phyloP scores from a whole-genome alignment of 139 green algal genomes.

The Asterochloris sp. region DNA sequence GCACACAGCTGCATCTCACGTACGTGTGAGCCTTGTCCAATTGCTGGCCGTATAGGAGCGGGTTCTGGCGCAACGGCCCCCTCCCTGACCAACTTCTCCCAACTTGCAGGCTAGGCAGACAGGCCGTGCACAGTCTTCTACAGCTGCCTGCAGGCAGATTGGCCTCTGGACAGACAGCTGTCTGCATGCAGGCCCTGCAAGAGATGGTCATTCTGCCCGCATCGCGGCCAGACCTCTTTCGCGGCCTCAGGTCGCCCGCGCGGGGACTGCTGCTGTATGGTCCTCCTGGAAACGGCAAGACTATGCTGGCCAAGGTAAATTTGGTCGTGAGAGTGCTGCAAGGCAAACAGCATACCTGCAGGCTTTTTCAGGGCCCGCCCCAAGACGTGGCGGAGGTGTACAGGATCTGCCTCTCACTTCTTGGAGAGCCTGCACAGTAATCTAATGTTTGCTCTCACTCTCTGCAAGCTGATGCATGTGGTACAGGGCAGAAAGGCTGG shows the following conservation, averaged over 20 bases:
- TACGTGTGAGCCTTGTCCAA: neutral
- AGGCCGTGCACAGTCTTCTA: neutral
- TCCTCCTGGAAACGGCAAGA: slow-evolving; percentile 86
- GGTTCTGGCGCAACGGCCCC: neutral
- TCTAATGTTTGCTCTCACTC: no score
- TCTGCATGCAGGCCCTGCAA: slow-evolving; percentile 45
- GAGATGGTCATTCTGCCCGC: slow-evolving; percentile 77
- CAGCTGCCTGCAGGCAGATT: neutral
- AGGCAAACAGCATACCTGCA: no score
- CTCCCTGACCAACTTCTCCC: neutral
- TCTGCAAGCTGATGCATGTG: no score
- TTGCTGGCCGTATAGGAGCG: neutral
- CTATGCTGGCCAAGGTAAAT: slow-evolving; percentile 42
- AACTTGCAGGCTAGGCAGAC: neutral
- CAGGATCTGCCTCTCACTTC: no score
- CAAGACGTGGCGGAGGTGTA: no score
- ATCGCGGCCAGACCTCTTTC: slow-evolving; percentile 59
- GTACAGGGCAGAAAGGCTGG: no score
- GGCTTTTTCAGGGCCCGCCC: no score
- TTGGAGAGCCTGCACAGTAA: no score
- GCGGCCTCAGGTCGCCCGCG: slow-evolving; percentile 69
- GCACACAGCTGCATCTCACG: neutral
- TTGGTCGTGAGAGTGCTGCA: no score
- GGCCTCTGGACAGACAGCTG: neutral
- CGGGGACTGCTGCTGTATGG: slow-evolving; percentile 85